These are phyloP conservation scores for Capsicum rhomboideum DNA, from an alignment of 257 asterid species.

Conservation along the genomic window DNA sequence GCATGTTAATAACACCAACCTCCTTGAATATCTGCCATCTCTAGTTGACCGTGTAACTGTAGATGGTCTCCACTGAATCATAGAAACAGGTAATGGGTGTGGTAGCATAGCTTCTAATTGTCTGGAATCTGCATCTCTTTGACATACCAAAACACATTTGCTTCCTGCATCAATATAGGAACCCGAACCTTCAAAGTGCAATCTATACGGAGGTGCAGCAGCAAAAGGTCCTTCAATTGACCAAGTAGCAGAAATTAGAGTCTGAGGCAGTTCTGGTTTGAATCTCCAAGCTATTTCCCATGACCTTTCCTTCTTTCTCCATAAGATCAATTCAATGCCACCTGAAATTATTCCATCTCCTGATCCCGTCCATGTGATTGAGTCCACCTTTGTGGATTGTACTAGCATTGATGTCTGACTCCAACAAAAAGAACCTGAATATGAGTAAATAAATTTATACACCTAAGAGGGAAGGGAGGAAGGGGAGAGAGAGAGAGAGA, in stretches of 20 bases:
- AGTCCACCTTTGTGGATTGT: constrained; percentile 70
- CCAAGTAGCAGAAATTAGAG: constrained; percentile 75
- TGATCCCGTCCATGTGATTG: constrained; percentile 88
- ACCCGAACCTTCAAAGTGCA: constrained; percentile 23
- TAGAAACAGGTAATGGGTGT: constrained; percentile 74
- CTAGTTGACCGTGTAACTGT: constrained; percentile 43
- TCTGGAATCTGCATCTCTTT: constrained; percentile 34
- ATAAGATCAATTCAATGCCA: constrained; percentile 75
- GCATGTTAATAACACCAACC: constrained; percentile 72
- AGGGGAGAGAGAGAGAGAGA: background rate
- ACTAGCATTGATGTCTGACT: constrained; percentile 79
- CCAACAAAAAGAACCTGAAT: constrained; percentile 99
- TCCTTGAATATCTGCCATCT: constrained; percentile 34
- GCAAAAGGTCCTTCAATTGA: constrained; percentile 66
- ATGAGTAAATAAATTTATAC: constrained; percentile 83
- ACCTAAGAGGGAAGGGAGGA: constrained; percentile 19
- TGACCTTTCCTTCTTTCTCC: constrained; percentile 61
- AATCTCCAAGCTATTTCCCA: constrained; percentile 96
- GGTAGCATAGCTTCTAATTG: constrained; percentile 46
- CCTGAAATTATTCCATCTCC: constrained; percentile 87
- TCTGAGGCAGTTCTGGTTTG: constrained; percentile 65
- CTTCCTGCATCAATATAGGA: constrained; percentile 34
- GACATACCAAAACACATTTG: constrained; percentile 50
- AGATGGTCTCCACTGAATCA: constrained; percentile 95
- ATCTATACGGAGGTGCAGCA: constrained; percentile 55